These are phyloP conservation scores for Russula sp. DNA, from an alignment of 768 basidiomycete genomes.

Conservation along the genomic window DNA sequence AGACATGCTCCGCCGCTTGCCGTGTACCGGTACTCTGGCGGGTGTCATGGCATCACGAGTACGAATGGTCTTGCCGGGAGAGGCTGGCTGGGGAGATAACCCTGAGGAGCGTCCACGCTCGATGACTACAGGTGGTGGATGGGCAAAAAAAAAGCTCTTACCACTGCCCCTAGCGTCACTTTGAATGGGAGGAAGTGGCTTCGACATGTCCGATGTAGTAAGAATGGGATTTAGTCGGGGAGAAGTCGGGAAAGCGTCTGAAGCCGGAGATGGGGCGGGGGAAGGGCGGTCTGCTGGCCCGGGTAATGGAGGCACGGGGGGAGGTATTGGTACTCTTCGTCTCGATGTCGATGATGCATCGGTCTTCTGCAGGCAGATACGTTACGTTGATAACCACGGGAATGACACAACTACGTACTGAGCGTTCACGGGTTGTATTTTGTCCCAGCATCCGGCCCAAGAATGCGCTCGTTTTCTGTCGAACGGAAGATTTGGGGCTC, in stretches of 20 bases:
- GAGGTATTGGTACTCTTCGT: conserved; percentile 15
- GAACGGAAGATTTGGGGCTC: conserved; percentile 55
- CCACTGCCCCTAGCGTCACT: conserved; percentile 30
- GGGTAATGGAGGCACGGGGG: conserved; percentile 23
- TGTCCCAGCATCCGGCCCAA: conserved; percentile 74
- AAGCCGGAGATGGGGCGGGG: conserved; percentile 32
- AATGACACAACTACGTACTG: conserved; percentile 38
- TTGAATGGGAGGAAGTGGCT: conserved; percentile 58
- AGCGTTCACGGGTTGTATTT: conserved; percentile 56
- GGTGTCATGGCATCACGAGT: neutral
- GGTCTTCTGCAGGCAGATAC: conserved; percentile 23
- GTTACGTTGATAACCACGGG: conserved; percentile 14
- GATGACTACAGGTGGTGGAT: conserved; percentile 51
- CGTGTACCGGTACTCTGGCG: neutral
- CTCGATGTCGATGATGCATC: conserved; percentile 25
- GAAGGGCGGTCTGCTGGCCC: neutral
- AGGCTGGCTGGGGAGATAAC: conserved; percentile 24
- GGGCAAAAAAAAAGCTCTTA: conserved; percentile 38
- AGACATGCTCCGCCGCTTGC: conserved; percentile 30
- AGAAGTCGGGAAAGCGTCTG: conserved; percentile 42
- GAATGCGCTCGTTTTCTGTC: conserved; percentile 75
- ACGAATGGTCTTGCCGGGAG: conserved; percentile 24
- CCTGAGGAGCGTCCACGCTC: conserved; percentile 34
- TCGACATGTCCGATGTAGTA: conserved; percentile 35
- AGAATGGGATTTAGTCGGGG: conserved; percentile 14